Evolutionary conservation across 192 early-diverging fungal species (phyloP).

Genomic region (Coemansia sp.): DNA sequence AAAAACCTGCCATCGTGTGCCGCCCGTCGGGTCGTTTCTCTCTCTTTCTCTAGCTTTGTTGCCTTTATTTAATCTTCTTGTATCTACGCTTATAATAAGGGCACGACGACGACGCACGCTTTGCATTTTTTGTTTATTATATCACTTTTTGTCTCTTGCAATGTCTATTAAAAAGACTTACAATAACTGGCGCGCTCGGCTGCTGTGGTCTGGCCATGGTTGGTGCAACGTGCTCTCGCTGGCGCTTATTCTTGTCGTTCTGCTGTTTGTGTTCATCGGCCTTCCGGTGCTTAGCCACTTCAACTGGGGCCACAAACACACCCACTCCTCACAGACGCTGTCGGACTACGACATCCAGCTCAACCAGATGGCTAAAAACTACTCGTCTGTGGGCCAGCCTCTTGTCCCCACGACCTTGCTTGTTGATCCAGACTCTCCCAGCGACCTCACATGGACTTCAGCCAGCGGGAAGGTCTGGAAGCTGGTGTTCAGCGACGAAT

Average conservation of each 20-base stretch:
- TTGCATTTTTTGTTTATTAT: not conserved
- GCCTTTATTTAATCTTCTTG: too few species aligned
- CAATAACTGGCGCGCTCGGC: conserved; percentile 36
- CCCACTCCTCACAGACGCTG: conserved; percentile 12
- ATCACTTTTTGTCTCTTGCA: too few species aligned
- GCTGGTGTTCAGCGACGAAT: conserved; percentile 64
- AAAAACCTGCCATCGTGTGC: too few species aligned
- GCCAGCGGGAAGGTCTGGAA: conserved; percentile 50
- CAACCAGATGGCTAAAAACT: conserved; percentile 23
- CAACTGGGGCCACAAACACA: conserved; percentile 44
- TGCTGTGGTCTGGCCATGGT: conserved; percentile 53
- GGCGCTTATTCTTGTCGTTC: conserved; percentile 36
- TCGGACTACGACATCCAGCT: conserved; percentile 45
- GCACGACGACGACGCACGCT: too few species aligned
- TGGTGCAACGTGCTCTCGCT: conserved; percentile 56
- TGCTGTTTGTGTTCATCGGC: conserved; percentile 55
- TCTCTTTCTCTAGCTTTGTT: too few species aligned
- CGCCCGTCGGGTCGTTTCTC: too few species aligned
- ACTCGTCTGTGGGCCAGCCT: conserved; percentile 40
- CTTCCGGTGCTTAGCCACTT: conserved; percentile 52
- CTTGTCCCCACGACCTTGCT: conserved; percentile 37
- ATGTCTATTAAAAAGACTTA: conserved; percentile 40
- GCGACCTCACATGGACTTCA: conserved; percentile 38
- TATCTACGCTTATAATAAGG: not conserved
- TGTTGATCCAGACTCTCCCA: conserved; percentile 52